Evolutionary conservation across 148 eudicot species (phyloP), one percentile per base, ranked within the genome.

Genomic region (Mesembryanthemum crystallinum): DNA sequence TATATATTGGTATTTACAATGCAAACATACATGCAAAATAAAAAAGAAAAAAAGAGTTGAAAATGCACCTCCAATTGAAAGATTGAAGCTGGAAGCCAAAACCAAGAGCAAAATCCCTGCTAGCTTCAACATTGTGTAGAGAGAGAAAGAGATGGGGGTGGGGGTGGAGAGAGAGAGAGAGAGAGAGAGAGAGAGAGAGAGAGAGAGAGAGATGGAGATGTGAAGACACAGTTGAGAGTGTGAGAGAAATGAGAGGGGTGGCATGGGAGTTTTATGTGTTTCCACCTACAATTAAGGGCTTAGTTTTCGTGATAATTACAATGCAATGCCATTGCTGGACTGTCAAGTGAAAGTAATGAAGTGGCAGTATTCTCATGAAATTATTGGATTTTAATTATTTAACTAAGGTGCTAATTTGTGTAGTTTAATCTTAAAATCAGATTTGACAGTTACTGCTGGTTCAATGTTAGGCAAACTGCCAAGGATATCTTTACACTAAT

Each of bases 41-140:
- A 45, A 11, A 10, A 45, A 30, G 5, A n/a, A 30, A 7, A 68
- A 42, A 28, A 10, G 0, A 1, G 5, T 2, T 5, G 32, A 11
- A 51, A 29, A 35, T 28, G 24, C 11, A 81, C 83, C 83, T 76
- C 69, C 83, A 66, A 81, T 59, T 45, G 80, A 76, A 72, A 81
- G 14, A 61, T 14, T 65, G 35, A 81, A 72, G 73, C 43, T 76
- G 7, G 83, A 81, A 3, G 83, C 79, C 59, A 81, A 67, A 27
- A 76, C 43, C 3, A 81, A 37, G 64, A 81, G 21, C 69, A 76
- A 25, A 43, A 76, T 8, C 21, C 74, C 71, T 17, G 69, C 62
- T 8, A 67, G 17, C 66, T 81, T 81, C 75, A 69, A 35, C 80
- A 73, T 81, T 30, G 2, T 60, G 45, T 58, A 0, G 20, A 43